Evolutionary conservation across 805 yeast species (phyloP), one percentile per base, ranked within the genome.

Genomic region (Metschnikowia matae): DNA sequence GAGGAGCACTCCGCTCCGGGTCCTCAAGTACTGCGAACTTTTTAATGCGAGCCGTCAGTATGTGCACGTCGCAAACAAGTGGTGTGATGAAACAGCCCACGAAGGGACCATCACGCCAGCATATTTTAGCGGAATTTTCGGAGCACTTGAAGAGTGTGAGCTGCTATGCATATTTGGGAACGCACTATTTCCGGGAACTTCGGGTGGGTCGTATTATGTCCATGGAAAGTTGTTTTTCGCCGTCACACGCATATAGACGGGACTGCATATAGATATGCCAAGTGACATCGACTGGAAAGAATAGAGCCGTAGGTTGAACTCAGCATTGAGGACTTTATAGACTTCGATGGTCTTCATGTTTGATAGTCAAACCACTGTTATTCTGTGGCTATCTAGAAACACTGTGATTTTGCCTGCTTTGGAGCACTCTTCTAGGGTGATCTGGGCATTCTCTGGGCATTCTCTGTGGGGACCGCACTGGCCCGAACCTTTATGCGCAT

Each of bases 1-100:
- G 48, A 51, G 60, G 60, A 53, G 54, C 59, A 57, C 60, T 57
- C 60, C 60, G 59, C 59, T 57, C 60, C 60, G 60, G 57, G 57
- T 29, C 50, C 36, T 46, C 49, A 41, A 23, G 21, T 20, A 34
- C 35, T 35, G 54, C 50, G 49, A 47, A 43, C 48, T 42, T 42
- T 42, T 42, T 32, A 32, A 14, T 42, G 45, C 45, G 21, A 23
- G 31, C n/a, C 26, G 26, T 20, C 26, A 33, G 37, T 42, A 42
- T 42, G 45, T 42, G 45, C 45, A 42, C 38, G 45, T 32, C 45
- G 38, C 45, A 42, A 42, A 18, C 10, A 34, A 42, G 45, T 42
- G 45, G 45, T 42, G 38, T 42, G 45, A 42, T 23, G 35, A 15
- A 32, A 42, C 38, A 20, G 15, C 20, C 38, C 29, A 33, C 32